Evolutionary conservation across 768 basidiomycete genomes (phyloP).

Genomic region (Lentinula lateritia): DNA sequence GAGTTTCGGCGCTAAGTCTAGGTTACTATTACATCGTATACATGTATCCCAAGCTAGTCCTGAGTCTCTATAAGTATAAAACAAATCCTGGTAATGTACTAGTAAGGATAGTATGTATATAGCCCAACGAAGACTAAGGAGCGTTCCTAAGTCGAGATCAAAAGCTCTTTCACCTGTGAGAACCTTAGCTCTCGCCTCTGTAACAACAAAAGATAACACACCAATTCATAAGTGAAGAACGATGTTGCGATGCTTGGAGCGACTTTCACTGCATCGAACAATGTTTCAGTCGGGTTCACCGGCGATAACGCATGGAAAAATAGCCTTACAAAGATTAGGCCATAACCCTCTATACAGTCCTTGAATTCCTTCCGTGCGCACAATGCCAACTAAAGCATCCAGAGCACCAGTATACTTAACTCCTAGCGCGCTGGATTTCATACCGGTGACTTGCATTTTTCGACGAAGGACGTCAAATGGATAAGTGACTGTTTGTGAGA

Average conservation of each 20-base stretch:
- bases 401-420: constrained; percentile 76
- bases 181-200: not conserved
- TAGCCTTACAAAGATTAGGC: constrained; percentile 77
- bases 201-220: constrained; percentile 16
- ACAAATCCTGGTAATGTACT: not conserved
- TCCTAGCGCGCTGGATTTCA: constrained; percentile 52
- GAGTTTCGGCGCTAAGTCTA: not conserved
- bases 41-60: not conserved
- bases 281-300: not conserved
- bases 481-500: constrained; percentile 92
- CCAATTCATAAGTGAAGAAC: constrained; percentile 79
- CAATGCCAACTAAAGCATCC: constrained; percentile 66
- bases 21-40: not conserved
- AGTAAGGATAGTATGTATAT: not conserved
- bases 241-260: constrained; percentile 85
- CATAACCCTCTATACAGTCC: constrained; percentile 85
- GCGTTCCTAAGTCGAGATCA: constrained; percentile 21
- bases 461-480: constrained; percentile 92
- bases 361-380: constrained; percentile 65
- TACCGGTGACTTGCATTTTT: constrained; percentile 93
- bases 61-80: not conserved
- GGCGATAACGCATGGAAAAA: not conserved
- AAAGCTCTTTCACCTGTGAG: constrained; percentile 27
- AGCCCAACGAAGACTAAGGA: not conserved
- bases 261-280: constrained; percentile 63